A percentile compares a stretch with the other conserved stretches of the same genome.
phyloP scores from a whole-genome alignment of 805 yeast species.

The Metschnikowia koreensis region DNA sequence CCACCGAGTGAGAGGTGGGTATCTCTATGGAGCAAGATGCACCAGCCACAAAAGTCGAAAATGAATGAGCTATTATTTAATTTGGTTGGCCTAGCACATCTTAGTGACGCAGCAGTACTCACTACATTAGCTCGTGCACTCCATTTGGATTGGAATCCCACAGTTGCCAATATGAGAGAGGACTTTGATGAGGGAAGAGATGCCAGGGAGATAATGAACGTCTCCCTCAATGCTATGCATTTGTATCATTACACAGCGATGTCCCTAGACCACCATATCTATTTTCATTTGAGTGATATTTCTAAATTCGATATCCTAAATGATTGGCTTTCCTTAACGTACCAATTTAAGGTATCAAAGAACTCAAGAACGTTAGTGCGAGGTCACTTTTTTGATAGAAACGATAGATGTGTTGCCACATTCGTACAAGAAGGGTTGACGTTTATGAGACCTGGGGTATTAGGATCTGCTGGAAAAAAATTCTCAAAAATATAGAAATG shows the following conservation, averaged over 20 bases:
- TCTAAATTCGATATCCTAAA: conserved; percentile 28
- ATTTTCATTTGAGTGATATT: conserved; percentile 34
- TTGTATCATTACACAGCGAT: conserved; percentile 44
- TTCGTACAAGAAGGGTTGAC: conserved; percentile 43
- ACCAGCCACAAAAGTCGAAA: conserved; percentile 20
- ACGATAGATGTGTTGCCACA: conserved; percentile 36
- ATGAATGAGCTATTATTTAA: conserved; percentile 29
- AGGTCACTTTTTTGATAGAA: conserved; percentile 33
- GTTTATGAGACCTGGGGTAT: conserved; percentile 28
- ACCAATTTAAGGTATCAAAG: conserved; percentile 34
- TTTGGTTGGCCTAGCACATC: conserved; percentile 36
- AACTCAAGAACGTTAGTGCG: conserved; percentile 39
- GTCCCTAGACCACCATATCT: conserved; percentile 45
- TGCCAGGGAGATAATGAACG: conserved; percentile 24
- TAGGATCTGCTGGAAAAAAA: conserved; percentile 6
- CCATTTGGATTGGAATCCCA: conserved; percentile 44
- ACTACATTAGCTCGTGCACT: conserved; percentile 42
- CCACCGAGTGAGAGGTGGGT: conserved; percentile 40
- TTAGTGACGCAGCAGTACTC: conserved; percentile 39
- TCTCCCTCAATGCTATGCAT: conserved; percentile 17
- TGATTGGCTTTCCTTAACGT: conserved; percentile 38
- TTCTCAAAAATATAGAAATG: conserved; percentile 1
- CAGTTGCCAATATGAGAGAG: conserved; percentile 28
- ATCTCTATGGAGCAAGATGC: conserved; percentile 39
- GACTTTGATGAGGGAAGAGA: conserved; percentile 34